A percentile compares a stretch with the other conserved stretches of the same genome.
These are phyloP conservation scores for Ceratobasidium sp. DNA, from an alignment of 1,284 basidiomycete species.

Conservation along the genomic window DNA sequence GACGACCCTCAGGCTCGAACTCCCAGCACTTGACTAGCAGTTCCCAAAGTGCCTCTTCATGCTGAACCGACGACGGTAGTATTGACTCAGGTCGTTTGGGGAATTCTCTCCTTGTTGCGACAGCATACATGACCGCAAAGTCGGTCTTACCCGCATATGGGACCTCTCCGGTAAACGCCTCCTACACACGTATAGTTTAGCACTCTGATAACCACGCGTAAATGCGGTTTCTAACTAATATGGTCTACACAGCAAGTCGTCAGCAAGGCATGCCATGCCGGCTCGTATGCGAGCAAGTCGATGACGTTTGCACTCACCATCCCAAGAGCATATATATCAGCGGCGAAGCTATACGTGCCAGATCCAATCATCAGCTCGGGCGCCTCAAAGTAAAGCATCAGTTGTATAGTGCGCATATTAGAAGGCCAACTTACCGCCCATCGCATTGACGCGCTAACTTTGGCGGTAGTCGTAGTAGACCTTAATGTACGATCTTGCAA, in stretches of 20 bases:
- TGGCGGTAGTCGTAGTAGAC: neutral
- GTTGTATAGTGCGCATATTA: too few species aligned
- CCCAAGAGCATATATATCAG: neutral
- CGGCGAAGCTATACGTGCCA: neutral
- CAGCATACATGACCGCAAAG: neutral
- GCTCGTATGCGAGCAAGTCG: neutral
- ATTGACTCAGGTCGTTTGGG: constrained; percentile 4
- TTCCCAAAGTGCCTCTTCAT: constrained; percentile 1
- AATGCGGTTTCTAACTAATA: constrained; percentile 1
- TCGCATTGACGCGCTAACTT: neutral
- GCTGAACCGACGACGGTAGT: neutral
- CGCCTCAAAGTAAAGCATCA: too few species aligned
- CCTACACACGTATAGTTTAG: neutral
- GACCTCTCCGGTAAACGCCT: neutral
- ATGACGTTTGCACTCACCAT: neutral
- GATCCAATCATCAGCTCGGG: too few species aligned
- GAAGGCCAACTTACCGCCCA: neutral
- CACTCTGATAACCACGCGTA: neutral
- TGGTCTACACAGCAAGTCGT: neutral
- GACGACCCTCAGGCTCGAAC: neutral
- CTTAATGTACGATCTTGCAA: neutral
- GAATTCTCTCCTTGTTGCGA: neutral
- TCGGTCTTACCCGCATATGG: neutral
- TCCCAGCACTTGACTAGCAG: constrained; percentile 3
- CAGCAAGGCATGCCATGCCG: neutral